Evolutionary conservation across 177 flowering plant genomes (phyloP), one percentile per base, ranked within the genome.

Genomic region (Vitis hybrid): DNA sequence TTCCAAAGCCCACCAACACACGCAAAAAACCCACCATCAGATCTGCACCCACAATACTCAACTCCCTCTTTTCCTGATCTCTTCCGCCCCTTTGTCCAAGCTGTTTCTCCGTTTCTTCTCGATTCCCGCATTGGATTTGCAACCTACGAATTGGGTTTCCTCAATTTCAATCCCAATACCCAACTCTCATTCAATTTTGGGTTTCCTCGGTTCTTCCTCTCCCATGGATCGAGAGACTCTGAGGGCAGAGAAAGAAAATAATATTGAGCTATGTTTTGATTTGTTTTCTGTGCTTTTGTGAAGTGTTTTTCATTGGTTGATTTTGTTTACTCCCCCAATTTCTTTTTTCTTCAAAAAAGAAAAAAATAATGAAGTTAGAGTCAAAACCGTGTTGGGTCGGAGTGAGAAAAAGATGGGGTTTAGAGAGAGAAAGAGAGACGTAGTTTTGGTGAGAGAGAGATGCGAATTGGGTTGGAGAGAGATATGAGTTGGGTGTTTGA

Each of bases 11-110:
- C 30, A 11, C 46, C 58, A 50, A n/a, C 51, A 3, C 58, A 19
- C 35, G 60, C 56, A 52, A 40, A 63, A 51, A 8, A 57, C 73
- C 59, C 83, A 75, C 74, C 87, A 82, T 78, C 85, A 78, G 82
- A 82, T 78, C 74, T 78, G 52, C 55, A 52, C 19, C 64, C 61
- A 11, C 75, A 15, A 55, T 49, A 18, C 59, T 0, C 50, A 15
- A 19, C 70, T 19, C 68, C 18, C 30, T 52, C 21, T 52, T 17
- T 19, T 17, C 60, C 75, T 58, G 61, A 72, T 65, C 75, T 49
- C 3, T 66, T 60, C 19, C 14, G 3, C 54, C 40, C 46, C 50
- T 19, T 27, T 13, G 18, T 30, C 24, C 24, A 4, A 60, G 15
- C 3, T 27, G 15, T 12, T 63, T 50, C 21, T 27, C 21, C 65